These are phyloP conservation scores for Trypanosoma conorhini DNA, from an alignment of 208 protist genomes.

Conservation along the genomic window DNA sequence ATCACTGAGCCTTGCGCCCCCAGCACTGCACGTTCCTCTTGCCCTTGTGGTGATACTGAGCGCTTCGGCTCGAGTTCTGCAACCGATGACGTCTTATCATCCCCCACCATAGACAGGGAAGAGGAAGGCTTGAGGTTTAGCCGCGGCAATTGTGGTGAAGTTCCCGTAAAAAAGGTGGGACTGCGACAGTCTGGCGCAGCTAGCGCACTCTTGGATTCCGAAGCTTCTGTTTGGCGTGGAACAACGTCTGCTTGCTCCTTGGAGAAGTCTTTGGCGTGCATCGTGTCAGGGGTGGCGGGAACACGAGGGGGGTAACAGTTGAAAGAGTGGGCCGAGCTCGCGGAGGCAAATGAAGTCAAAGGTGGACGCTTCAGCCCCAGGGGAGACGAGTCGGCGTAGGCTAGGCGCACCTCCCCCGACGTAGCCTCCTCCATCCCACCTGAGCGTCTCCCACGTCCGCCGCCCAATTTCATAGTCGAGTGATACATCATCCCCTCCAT, in stretches of 20 bases:
- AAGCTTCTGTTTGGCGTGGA: background rate
- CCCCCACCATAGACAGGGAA: background rate
- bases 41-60: background rate
- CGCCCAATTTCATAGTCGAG: background rate
- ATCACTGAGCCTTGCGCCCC: background rate
- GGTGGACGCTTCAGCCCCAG: background rate
- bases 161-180: background rate
- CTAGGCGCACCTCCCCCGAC: background rate
- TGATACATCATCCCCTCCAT: constrained; percentile 26
- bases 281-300: background rate
- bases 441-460: background rate
- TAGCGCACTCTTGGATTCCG: background rate
- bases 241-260: background rate
- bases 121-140: background rate
- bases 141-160: background rate
- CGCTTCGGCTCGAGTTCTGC: background rate
- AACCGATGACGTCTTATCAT: background rate
- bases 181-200: background rate
- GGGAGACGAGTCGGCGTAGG: background rate
- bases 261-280: background rate
- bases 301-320: background rate
- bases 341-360: background rate
- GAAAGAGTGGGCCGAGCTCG: background rate
- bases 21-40: background rate
- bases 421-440: background rate